Evolutionary conservation across 495 filamentous ascomycete species (phyloP).

Genomic region (Podospora tetraspora): DNA sequence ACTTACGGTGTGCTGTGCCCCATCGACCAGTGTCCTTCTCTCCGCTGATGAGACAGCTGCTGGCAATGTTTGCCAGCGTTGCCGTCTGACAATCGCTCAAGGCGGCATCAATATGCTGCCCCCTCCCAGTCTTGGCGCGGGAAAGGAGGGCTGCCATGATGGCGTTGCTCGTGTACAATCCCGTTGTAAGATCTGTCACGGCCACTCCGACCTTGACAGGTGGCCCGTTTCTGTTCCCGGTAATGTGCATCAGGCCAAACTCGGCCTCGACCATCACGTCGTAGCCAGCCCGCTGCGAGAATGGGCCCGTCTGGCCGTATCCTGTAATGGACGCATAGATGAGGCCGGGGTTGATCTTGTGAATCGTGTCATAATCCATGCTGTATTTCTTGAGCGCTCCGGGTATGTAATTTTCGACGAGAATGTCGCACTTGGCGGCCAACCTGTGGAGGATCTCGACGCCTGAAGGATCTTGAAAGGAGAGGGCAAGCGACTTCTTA

Average conservation of each 20-base stretch:
- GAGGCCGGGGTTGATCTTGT: constrained; percentile 71
- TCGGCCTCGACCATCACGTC: constrained; percentile 99
- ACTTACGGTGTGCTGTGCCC: constrained; percentile 92
- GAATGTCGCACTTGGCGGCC: constrained; percentile 77
- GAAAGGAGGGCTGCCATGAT: constrained; percentile 90
- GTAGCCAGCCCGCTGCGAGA: constrained; percentile 83
- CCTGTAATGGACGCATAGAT: constrained; percentile 63
- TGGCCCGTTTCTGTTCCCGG: constrained; percentile 76
- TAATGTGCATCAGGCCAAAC: constrained; percentile 98
- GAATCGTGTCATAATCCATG: constrained; percentile 77
- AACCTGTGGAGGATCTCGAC: constrained; percentile 82
- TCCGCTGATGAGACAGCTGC: constrained; percentile 83
- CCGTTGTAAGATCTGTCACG: constrained; percentile 92
- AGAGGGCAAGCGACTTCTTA: constrained; percentile 89
- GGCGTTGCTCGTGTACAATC: constrained; percentile 92
- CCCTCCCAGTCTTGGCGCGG: constrained; percentile 50
- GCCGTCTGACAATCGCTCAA: constrained; percentile 93
- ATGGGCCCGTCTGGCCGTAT: constrained; percentile 87
- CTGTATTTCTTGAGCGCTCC: constrained; percentile 84
- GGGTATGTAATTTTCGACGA: constrained; percentile 96
- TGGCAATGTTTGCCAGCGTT: constrained; percentile 87
- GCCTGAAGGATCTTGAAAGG: constrained; percentile 77
- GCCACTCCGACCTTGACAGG: constrained; percentile 97
- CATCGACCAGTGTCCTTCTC: constrained; percentile 82
- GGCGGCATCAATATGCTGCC: constrained; percentile 89